phyloP scores from a whole-genome alignment of 768 basidiomycete genomes.

The Boletus bicolor region DNA sequence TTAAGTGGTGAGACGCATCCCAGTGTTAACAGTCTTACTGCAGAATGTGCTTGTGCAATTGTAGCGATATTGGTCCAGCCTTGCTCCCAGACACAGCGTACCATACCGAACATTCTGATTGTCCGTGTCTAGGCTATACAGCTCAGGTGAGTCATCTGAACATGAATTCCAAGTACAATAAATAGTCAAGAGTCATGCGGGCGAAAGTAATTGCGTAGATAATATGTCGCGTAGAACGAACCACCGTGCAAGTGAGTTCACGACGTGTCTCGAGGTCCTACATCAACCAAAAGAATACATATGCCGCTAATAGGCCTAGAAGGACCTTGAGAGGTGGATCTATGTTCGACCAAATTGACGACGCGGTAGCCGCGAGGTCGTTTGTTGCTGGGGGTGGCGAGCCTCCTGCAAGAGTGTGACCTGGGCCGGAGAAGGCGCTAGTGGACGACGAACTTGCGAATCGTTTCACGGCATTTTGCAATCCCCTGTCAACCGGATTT shows the following conservation, averaged over 20 bases:
- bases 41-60: not conserved
- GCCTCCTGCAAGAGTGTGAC: slow-evolving; percentile 69
- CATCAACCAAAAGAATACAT: slow-evolving; percentile 51
- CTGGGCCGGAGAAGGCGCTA: slow-evolving; percentile 64
- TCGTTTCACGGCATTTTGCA: slow-evolving; percentile 56
- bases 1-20: not conserved
- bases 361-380: slow-evolving; percentile 33
- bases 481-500: slow-evolving; percentile 39
- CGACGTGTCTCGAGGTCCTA: slow-evolving; percentile 6
- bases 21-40: not conserved
- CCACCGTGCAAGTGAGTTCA: not conserved
- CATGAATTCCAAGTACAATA: not conserved
- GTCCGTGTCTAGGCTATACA: not conserved
- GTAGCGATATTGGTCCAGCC: not conserved
- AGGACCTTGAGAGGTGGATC: slow-evolving; percentile 69
- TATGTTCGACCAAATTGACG: slow-evolving; percentile 44
- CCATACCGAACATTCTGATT: not conserved
- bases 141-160: not conserved
- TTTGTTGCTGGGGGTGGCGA: slow-evolving; percentile 36
- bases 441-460: slow-evolving; percentile 43
- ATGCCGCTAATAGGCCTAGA: slow-evolving; percentile 59
- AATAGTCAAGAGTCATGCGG: not conserved
- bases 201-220: not conserved
- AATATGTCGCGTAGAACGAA: not conserved
- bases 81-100: not conserved